These are phyloP conservation scores for Quercus agrifolia DNA, from an alignment of 306 rosid species.

Conservation along the genomic window DNA sequence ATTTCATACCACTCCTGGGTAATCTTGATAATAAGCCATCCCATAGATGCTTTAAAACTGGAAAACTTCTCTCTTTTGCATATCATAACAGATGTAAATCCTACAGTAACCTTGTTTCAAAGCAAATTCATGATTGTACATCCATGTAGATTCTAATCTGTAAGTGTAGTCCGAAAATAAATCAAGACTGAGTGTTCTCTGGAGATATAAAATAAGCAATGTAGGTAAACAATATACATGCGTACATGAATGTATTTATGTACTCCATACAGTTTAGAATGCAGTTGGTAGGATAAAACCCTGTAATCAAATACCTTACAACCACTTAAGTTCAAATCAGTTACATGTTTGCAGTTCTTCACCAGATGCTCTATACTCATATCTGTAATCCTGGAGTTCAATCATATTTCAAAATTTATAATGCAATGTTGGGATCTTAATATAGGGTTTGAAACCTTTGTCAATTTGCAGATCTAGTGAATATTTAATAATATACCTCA, in stretches of 20 bases:
- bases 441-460: background rate
- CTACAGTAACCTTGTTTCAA: too few species aligned
- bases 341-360: conserved; percentile 56
- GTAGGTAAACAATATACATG: conserved; percentile 18
- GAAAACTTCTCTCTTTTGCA: too few species aligned
- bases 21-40: background rate
- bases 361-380: conserved; percentile 40
- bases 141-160: background rate
- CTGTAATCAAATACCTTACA: conserved; percentile 64
- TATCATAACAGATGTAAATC: too few species aligned
- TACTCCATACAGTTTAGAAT: background rate
- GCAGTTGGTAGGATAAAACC: conserved; percentile 12
- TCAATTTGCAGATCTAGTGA: conserved; percentile 4
- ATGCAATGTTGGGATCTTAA: conserved; percentile 8
- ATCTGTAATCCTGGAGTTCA: conserved; percentile 63
- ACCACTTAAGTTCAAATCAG: conserved; percentile 80
- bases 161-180: background rate
- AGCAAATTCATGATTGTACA: background rate
- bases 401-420: conserved; percentile 20
- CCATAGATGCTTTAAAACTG: too few species aligned
- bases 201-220: conserved; percentile 18
- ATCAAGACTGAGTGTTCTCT: background rate
- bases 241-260: background rate
- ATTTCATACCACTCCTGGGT: background rate
- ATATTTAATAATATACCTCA: conserved; percentile 47